phyloP scores from a whole-genome alignment of 2,329 filamentous ascomycete species.

The Cytospora leucostoma region DNA sequence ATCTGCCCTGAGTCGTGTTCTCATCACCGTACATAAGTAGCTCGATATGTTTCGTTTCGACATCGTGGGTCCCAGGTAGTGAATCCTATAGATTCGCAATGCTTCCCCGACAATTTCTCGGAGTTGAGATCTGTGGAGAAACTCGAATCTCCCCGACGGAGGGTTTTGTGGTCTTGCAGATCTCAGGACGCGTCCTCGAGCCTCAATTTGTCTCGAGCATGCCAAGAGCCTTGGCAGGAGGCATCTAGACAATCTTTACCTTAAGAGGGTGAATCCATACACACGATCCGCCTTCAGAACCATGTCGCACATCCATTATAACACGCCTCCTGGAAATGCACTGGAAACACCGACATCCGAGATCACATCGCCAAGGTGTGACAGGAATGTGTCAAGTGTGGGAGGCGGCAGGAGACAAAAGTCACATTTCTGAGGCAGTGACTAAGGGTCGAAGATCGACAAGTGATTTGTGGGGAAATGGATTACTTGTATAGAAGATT shows the following conservation, averaged over 20 bases:
- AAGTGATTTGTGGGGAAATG: neutral
- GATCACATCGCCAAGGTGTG: neutral
- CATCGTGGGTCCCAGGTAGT: neutral
- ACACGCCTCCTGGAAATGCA: neutral
- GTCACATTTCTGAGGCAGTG: neutral
- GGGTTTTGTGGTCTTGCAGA: neutral
- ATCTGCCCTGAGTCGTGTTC: neutral
- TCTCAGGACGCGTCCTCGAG: neutral
- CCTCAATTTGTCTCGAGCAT: slow-evolving; percentile 16
- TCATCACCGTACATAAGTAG: too few relatives aligned
- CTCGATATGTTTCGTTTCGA: neutral
- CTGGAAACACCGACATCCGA: neutral
- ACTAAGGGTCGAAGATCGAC: neutral
- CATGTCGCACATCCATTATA: neutral
- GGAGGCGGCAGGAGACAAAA: neutral
- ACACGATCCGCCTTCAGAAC: neutral
- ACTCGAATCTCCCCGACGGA: slow-evolving; percentile 11
- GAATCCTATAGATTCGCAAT: neutral
- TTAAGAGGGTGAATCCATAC: neutral
- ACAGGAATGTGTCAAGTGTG: neutral
- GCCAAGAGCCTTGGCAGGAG: slow-evolving; percentile 20
- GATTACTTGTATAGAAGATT: neutral
- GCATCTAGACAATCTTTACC: slow-evolving; percentile 13
- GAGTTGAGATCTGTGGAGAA: slow-evolving; percentile 14
- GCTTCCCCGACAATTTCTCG: neutral